Conservation (phyloP, 2,329 filamentous ascomycete species). For the Pestalotiopsis sp. region DNA sequence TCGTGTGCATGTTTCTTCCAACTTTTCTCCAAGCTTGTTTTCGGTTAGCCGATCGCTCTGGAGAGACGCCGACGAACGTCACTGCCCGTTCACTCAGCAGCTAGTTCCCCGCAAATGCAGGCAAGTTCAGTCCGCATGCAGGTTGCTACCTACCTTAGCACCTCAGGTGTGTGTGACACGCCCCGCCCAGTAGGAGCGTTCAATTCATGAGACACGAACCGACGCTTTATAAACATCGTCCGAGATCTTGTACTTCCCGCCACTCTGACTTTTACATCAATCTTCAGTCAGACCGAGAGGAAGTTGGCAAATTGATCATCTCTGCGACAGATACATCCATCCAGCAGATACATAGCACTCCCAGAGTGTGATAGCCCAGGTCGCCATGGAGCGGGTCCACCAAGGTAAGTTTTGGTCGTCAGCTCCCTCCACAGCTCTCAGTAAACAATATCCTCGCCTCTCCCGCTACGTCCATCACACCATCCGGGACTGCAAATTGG, state of each 20-base stretch:
- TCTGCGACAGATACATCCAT: neutral
- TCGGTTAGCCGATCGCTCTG: neutral
- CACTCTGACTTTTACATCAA: slow-evolving; percentile 19
- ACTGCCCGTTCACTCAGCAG: neutral
- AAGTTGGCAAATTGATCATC: neutral
- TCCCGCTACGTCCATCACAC: neutral
- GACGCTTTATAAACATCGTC: slow-evolving; percentile 3
- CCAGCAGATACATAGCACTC: neutral
- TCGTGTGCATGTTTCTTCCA: slow-evolving; percentile 3
- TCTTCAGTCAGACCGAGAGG: neutral
- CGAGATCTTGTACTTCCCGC: neutral
- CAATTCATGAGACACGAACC: slow-evolving; percentile 3
- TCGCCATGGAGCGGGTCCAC: slow-evolving; percentile 32
- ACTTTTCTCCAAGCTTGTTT: slow-evolving; percentile 6
- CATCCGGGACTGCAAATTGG: neutral
- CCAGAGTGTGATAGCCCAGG: neutral
- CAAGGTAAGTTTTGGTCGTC: slow-evolving; percentile 24
- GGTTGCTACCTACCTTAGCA: neutral
- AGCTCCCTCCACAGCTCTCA: neutral
- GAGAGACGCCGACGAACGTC: slow-evolving; percentile 7
- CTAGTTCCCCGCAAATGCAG: slow-evolving; percentile 12
- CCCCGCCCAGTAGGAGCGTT: slow-evolving; percentile 1
- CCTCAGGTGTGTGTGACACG: neutral
- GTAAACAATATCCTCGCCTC: too few species aligned
- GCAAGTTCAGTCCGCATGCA: neutral